phyloP scores from a whole-genome alignment of 257 asterid genomes.

The Jasminum sambac region DNA sequence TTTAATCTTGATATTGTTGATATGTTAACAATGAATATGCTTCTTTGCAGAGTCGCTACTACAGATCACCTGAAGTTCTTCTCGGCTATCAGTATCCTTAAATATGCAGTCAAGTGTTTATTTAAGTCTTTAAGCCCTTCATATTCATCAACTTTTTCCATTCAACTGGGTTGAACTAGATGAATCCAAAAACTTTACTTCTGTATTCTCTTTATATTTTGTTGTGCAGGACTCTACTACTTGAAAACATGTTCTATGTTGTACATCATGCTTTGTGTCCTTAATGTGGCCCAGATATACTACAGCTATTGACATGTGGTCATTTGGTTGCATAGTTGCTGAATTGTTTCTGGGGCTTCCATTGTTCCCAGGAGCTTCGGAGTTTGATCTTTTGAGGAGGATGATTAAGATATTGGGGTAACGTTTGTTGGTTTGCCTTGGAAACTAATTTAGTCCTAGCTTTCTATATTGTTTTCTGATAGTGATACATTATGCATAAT shows the following conservation, averaged over 20 bases:
- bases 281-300: slow-evolving; percentile 76
- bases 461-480: slow-evolving; percentile 15
- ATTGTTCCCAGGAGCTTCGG: slow-evolving; percentile 98
- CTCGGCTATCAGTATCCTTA: slow-evolving; percentile 99
- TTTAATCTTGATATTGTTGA: slow-evolving; percentile 23
- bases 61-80: slow-evolving; percentile 97
- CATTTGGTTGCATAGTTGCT: slow-evolving; percentile 98
- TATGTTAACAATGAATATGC: slow-evolving; percentile 26
- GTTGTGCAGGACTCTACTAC: not conserved
- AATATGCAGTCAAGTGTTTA: slow-evolving; percentile 17
- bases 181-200: not conserved
- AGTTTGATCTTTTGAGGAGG: slow-evolving; percentile 92
- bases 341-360: slow-evolving; percentile 94
- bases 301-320: slow-evolving; percentile 99
- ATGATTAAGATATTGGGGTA: slow-evolving; percentile 95
- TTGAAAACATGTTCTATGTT: slow-evolving; percentile 26
- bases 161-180: not conserved
- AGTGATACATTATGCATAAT: slow-evolving; percentile 12
- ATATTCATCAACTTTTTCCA: not conserved
- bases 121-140: slow-evolving; percentile 1
- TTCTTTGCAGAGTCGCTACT: slow-evolving; percentile 89
- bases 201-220: slow-evolving; percentile 2
- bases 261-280: slow-evolving; percentile 37
- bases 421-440: slow-evolving; percentile 30
- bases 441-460: slow-evolving; percentile 10